phyloP scores from a whole-genome alignment of 2,329 filamentous ascomycete genomes.

The Aureobasidium sp. region DNA sequence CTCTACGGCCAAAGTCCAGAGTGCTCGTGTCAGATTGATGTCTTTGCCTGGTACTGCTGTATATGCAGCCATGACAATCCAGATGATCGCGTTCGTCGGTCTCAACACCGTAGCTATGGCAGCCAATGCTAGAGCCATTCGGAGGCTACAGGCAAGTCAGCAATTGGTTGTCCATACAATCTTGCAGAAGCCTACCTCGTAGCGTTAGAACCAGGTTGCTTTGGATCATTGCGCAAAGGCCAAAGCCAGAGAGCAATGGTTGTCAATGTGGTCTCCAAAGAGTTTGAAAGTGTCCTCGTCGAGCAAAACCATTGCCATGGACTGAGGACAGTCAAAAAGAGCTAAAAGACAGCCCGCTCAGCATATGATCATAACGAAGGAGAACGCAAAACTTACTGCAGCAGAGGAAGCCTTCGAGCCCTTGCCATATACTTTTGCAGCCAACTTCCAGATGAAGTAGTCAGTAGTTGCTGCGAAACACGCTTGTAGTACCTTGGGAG shows the following conservation, averaged over 20 bases:
- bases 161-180: background rate
- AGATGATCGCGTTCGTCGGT: conserved; percentile 83
- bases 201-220: background rate
- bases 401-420: conserved; percentile 57
- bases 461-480: conserved; percentile 70
- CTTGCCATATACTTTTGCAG: conserved; percentile 61
- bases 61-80: conserved; percentile 36
- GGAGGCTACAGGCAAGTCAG: background rate
- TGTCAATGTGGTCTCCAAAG: conserved; percentile 82
- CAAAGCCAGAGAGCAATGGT: conserved; percentile 69
- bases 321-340: conserved; percentile 63
- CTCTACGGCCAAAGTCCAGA: background rate
- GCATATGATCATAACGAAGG: background rate
- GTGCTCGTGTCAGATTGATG: background rate
- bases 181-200: background rate
- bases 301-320: conserved; percentile 98
- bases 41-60: background rate
- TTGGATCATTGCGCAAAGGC: conserved; percentile 58
- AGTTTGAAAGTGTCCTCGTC: conserved; percentile 89
- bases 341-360: conserved; percentile 33
- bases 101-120: conserved; percentile 76
- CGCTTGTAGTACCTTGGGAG: conserved; percentile 70
- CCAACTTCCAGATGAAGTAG: conserved; percentile 80
- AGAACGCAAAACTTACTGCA: conserved; percentile 48
- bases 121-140: conserved; percentile 35